These are phyloP conservation scores for Silene vulgaris DNA, from an alignment of 179 eudicot species.

Conservation along the genomic window DNA sequence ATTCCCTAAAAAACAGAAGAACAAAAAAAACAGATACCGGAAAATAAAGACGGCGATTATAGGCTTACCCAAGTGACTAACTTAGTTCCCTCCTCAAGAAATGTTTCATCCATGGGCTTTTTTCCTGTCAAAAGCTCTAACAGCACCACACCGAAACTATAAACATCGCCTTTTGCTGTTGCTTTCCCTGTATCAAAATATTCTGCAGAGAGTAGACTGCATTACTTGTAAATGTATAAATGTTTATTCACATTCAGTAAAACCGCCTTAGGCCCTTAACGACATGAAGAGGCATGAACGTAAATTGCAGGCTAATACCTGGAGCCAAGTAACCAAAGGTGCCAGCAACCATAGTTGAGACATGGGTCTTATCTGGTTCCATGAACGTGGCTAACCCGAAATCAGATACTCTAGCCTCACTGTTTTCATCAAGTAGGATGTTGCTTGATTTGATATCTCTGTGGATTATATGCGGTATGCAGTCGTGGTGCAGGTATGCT, in stretches of 20 bases:
- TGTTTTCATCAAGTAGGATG: constrained; percentile 64
- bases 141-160: constrained; percentile 85
- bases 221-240: neutral
- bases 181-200: constrained; percentile 94
- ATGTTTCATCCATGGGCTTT: constrained; percentile 76
- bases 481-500: constrained; percentile 87
- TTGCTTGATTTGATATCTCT: constrained; percentile 94
- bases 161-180: constrained; percentile 88
- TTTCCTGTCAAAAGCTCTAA: constrained; percentile 86
- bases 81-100: constrained; percentile 83
- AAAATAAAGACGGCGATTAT: neutral
- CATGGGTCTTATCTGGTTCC: constrained; percentile 87
- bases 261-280: neutral
- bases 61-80: constrained; percentile 79
- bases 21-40: neutral
- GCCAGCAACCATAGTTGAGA: constrained; percentile 76
- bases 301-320: constrained; percentile 33
- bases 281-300: neutral
- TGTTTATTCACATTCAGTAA: neutral
- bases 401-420: constrained; percentile 88
- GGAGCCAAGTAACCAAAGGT: constrained; percentile 96
- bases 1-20: neutral
- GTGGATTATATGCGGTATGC: constrained; percentile 90
- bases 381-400: constrained; percentile 88
- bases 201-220: constrained; percentile 38